phyloP scores from a whole-genome alignment of 371 early-diverging fungal species.

The Mortierella sp. region DNA sequence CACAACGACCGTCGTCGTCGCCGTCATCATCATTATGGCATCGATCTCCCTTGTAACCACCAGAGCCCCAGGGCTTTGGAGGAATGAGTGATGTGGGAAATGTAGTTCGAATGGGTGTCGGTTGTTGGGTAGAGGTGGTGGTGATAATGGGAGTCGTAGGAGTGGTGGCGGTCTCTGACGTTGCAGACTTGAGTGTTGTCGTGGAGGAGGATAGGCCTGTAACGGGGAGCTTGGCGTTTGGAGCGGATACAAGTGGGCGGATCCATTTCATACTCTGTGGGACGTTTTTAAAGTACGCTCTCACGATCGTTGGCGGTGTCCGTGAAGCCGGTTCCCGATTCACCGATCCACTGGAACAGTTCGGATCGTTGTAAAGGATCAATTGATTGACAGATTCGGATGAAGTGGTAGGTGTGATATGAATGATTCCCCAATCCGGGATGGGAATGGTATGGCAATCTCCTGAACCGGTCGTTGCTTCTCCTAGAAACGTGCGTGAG shows the following conservation, averaged over 20 bases:
- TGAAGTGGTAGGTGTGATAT: conserved; percentile 7
- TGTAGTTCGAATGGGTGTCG: conserved; percentile 8
- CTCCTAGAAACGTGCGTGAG: background rate
- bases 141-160: background rate
- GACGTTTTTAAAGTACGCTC: conserved; percentile 5
- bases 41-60: background rate
- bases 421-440: conserved; percentile 20
- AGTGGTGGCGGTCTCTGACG: background rate
- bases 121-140: background rate
- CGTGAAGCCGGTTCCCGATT: conserved; percentile 12
- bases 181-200: too few relatives aligned
- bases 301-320: conserved; percentile 12
- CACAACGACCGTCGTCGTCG: background rate
- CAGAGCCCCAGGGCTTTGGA: conserved; percentile 16
- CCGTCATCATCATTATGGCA: background rate
- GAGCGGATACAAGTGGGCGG: background rate
- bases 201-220: background rate
- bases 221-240: background rate
- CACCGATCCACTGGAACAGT: conserved; percentile 4
- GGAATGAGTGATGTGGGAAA: conserved; percentile 27
- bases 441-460: conserved; percentile 8
- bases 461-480: conserved; percentile 1
- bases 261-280: conserved; percentile 20
- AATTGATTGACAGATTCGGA: background rate
- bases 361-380: conserved; percentile 12